phyloP scores from a whole-genome alignment of 2,329 filamentous ascomycete species.

The Xylogone sp. region DNA sequence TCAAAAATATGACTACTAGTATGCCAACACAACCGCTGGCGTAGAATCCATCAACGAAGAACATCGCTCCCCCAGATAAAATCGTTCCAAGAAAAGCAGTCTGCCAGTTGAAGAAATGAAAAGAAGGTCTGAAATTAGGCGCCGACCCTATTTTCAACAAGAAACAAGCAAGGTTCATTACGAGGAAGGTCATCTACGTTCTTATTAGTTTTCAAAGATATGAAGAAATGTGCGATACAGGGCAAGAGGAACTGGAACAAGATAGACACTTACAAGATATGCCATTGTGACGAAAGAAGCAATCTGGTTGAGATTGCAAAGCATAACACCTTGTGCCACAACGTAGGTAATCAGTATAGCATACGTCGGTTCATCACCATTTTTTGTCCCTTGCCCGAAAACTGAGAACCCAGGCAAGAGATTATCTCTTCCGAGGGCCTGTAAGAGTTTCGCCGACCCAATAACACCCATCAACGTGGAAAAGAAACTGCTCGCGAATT shows the following conservation, averaged over 20 bases:
- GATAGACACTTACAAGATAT: slow-evolving; percentile 57
- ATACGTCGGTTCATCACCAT: slow-evolving; percentile 69
- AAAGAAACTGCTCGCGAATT: slow-evolving; percentile 80
- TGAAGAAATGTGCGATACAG: neutral
- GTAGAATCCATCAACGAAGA: slow-evolving; percentile 82
- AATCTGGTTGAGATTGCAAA: slow-evolving; percentile 83
- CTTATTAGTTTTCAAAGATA: neutral
- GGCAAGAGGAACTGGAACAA: neutral
- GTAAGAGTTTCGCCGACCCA: slow-evolving; percentile 78
- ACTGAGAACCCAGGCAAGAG: slow-evolving; percentile 71
- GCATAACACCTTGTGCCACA: slow-evolving; percentile 74
- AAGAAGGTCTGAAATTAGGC: slow-evolving; percentile 83
- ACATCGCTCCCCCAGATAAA: slow-evolving; percentile 79
- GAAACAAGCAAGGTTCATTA: slow-evolving; percentile 85
- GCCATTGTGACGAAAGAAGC: slow-evolving; percentile 89
- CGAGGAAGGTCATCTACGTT: slow-evolving; percentile 76
- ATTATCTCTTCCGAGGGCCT: slow-evolving; percentile 76
- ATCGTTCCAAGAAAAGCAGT: slow-evolving; percentile 72
- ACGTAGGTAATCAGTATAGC: slow-evolving; percentile 74
- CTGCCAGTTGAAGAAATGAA: slow-evolving; percentile 86
- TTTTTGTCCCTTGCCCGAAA: slow-evolving; percentile 70
- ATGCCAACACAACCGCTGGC: slow-evolving; percentile 72
- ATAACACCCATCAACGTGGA: slow-evolving; percentile 86
- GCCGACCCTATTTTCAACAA: slow-evolving; percentile 82
- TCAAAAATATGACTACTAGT: slow-evolving; percentile 71